Conservation (phyloP, 306 rosid species). For the Casuarina equisetifolia region DNA sequence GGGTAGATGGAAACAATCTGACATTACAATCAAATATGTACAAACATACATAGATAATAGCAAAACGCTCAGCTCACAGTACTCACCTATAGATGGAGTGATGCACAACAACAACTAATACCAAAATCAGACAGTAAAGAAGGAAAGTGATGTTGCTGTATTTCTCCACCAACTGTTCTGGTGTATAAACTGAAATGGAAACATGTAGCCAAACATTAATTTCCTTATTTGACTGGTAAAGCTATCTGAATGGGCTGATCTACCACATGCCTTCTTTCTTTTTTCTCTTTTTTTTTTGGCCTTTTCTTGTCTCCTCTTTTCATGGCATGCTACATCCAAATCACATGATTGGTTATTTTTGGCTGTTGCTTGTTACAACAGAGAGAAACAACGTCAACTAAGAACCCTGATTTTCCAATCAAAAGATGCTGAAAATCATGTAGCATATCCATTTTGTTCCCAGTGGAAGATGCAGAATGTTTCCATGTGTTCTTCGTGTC, state of each 20-base stretch:
- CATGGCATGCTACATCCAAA: background rate
- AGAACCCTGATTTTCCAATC: background rate
- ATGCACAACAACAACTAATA: slow-evolving; percentile 71
- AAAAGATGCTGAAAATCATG: no score
- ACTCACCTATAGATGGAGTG: slow-evolving; percentile 81
- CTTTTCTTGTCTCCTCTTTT: background rate
- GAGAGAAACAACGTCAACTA: background rate
- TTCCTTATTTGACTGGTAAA: slow-evolving; percentile 9
- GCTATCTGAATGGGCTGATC: background rate
- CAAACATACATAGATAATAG: slow-evolving; percentile 15
- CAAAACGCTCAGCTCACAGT: slow-evolving; percentile 16
- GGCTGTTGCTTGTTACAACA: background rate
- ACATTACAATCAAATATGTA: background rate
- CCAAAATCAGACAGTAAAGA: slow-evolving; percentile 77
- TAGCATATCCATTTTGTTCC: background rate
- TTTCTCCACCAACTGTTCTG: slow-evolving; percentile 93
- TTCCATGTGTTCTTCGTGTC: background rate
- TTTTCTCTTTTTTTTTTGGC: background rate
- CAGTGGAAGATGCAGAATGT: background rate
- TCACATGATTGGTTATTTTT: background rate
- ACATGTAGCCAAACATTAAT: slow-evolving; percentile 27
- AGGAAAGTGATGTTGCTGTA: slow-evolving; percentile 80
- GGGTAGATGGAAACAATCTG: slow-evolving; percentile 4
- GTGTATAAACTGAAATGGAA: slow-evolving; percentile 81
- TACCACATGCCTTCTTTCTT: background rate